A percentile compares a stretch with the other conserved stretches of the same genome.
Conservation (phyloP, 768 basidiomycete species). For the Amanita brunnescens region DNA sequence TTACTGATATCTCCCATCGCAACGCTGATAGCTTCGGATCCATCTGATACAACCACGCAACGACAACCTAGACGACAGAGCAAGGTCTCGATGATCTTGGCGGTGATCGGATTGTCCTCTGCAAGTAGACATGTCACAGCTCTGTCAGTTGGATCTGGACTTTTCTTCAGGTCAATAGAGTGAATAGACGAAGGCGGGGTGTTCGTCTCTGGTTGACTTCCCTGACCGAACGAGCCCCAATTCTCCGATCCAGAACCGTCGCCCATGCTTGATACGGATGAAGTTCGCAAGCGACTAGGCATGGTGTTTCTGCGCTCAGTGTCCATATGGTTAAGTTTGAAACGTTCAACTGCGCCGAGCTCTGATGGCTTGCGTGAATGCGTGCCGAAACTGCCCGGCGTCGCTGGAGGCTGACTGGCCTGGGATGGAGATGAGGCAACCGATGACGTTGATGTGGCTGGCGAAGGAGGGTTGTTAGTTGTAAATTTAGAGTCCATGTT, state of each 20-base stretch:
- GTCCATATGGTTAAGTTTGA: slow-evolving; percentile 78
- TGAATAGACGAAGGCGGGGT: slow-evolving; percentile 83
- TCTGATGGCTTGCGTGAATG: slow-evolving; percentile 88
- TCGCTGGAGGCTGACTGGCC: slow-evolving; percentile 59
- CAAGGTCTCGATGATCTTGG: slow-evolving; percentile 94
- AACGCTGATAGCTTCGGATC: slow-evolving; percentile 93
- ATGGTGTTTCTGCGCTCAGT: slow-evolving; percentile 73
- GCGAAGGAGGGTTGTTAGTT: slow-evolving; percentile 79
- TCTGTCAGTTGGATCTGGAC: slow-evolving; percentile 72
- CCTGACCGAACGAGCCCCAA: slow-evolving; percentile 54
- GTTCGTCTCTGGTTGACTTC: slow-evolving; percentile 46
- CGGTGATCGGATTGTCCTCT: slow-evolving; percentile 97
- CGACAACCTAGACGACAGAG: slow-evolving; percentile 92
- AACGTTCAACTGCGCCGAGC: slow-evolving; percentile 77
- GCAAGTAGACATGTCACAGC: slow-evolving; percentile 92
- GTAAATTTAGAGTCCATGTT: slow-evolving; percentile 52
- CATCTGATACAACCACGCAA: slow-evolving; percentile 91
- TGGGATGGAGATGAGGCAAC: slow-evolving; percentile 86
- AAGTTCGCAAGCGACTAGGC: slow-evolving; percentile 81
- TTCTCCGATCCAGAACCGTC: slow-evolving; percentile 73
- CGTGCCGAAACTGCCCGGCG: slow-evolving; percentile 50
- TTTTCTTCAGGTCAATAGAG: slow-evolving; percentile 72
- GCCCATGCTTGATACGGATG: slow-evolving; percentile 75
- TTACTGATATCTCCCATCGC: slow-evolving; percentile 96
- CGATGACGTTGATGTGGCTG: slow-evolving; percentile 85